These are phyloP conservation scores for Apium graveolens DNA, from an alignment of 129 eudicot genomes.

Conservation along the genomic window DNA sequence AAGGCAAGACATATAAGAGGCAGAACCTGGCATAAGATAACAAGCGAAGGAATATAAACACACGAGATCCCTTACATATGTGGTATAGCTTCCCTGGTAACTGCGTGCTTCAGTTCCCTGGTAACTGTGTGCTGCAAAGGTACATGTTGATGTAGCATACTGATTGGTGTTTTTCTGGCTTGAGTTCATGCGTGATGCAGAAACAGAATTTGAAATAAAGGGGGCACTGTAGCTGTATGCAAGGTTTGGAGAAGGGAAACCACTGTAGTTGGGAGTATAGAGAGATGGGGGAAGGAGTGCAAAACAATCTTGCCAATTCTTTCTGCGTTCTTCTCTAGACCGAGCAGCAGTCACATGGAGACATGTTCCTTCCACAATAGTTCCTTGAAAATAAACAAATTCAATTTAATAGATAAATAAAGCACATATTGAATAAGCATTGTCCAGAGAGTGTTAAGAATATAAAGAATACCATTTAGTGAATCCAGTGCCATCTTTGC, in stretches of 20 bases:
- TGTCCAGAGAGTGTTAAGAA: neutral
- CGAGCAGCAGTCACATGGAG: slow-evolving; percentile 30
- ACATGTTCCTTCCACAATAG: slow-evolving; percentile 25
- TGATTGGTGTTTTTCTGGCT: slow-evolving; percentile 2
- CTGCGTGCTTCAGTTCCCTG: neutral
- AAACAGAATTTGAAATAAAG: neutral
- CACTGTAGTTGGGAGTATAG: slow-evolving; percentile 8
- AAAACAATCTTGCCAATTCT: slow-evolving; percentile 13
- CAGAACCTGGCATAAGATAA: neutral
- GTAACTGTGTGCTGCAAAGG: neutral
- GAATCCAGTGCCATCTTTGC: slow-evolving; percentile 33
- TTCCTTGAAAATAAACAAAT: slow-evolving; percentile 21
- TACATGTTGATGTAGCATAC: neutral
- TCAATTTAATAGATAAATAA: slow-evolving; percentile 6
- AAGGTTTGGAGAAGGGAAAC: neutral
- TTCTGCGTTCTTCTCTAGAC: slow-evolving; percentile 16
- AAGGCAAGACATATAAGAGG: slow-evolving; percentile 1
- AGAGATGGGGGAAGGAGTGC: slow-evolving; percentile 9
- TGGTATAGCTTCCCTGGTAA: slow-evolving; percentile 4
- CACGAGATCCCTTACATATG: slow-evolving; percentile 7
- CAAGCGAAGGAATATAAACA: neutral
- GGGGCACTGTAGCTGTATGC: neutral
- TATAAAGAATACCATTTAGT: slow-evolving; percentile 26
- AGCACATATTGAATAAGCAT: neutral
- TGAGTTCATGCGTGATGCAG: neutral